Percentiles rank a stretch among this genome's conserved stretches.
phyloP scores from a whole-genome alignment of 345 rosid genomes.

The Fremontodendron californicum region DNA sequence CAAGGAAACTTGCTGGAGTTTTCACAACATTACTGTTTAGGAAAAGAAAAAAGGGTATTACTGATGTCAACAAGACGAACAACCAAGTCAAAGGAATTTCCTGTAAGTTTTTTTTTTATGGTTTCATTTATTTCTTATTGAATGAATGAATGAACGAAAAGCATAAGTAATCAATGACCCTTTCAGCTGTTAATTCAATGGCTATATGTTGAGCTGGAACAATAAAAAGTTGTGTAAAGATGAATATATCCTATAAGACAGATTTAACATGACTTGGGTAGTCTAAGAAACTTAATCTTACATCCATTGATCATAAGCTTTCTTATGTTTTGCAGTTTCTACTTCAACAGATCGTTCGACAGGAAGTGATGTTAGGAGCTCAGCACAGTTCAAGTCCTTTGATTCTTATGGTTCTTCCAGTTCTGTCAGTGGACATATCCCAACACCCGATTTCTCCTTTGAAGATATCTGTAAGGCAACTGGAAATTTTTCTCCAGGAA shows the following conservation, averaged over 20 bases:
- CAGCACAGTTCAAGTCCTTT: conserved; percentile 38
- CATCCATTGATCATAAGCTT: neutral
- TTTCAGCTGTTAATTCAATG: neutral
- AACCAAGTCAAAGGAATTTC: conserved; percentile 31
- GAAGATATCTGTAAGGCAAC: conserved; percentile 76
- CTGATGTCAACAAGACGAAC: conserved; percentile 11
- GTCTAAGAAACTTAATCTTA: neutral
- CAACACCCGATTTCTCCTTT: conserved; percentile 40
- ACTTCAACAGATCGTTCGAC: conserved; percentile 48
- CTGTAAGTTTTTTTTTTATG: conserved; percentile 46
- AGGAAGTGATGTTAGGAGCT: conserved; percentile 40
- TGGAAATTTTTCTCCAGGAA: conserved; percentile 53
- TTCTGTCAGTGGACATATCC: conserved; percentile 36
- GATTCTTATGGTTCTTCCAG: conserved; percentile 50
- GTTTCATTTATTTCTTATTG: neutral
- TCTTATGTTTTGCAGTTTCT: conserved; percentile 38
- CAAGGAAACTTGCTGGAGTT: conserved; percentile 43
- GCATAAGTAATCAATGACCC: neutral
- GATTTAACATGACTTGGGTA: neutral
- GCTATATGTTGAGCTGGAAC: neutral
- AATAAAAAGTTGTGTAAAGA: no score
- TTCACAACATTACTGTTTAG: conserved; percentile 33
- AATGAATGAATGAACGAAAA: neutral
- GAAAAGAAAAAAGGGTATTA: conserved; percentile 17
- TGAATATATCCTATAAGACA: neutral